A percentile compares a stretch with the other conserved stretches of the same genome.
These are phyloP conservation scores for Musa itinerans DNA, from an alignment of 176 grass and related monocot genomes.

Conservation along the genomic window DNA sequence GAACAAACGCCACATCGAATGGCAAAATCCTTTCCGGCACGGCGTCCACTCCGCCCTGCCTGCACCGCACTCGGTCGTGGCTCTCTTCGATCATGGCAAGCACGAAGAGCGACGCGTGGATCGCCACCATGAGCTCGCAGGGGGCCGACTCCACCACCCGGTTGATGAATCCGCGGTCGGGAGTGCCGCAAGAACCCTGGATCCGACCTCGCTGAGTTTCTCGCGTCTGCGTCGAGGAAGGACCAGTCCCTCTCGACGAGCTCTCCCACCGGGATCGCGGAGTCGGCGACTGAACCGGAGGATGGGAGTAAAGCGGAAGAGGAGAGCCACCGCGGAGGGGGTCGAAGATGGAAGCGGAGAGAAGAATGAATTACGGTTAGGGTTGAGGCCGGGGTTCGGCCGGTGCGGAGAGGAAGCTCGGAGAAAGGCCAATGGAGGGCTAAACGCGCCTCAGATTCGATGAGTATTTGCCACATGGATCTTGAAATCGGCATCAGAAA, in stretches of 20 bases:
- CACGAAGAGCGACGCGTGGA: constrained; percentile 79
- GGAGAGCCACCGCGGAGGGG: constrained; percentile 7
- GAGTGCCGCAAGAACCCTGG: constrained; percentile 49
- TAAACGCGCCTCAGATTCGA: no score
- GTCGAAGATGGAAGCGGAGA: not conserved
- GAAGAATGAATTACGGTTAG: not conserved
- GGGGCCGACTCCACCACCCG: constrained; percentile 38
- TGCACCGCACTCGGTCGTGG: constrained; percentile 77
- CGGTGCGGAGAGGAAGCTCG: not conserved
- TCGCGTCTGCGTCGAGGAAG: constrained; percentile 41
- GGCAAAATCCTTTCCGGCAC: constrained; percentile 57
- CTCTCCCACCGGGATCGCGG: constrained; percentile 35
- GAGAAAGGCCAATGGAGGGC: not conserved
- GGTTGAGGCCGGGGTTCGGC: not conserved
- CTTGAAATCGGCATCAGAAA: no score
- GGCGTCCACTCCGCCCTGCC: constrained; percentile 56
- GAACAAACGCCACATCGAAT: constrained; percentile 67
- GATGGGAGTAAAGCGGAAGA: constrained; percentile 4
- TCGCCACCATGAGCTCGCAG: constrained; percentile 53
- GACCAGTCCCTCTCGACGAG: constrained; percentile 85
- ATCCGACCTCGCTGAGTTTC: constrained; percentile 17
- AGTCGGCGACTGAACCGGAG: constrained; percentile 18
- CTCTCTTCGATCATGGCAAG: constrained; percentile 70
- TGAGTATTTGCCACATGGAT: no score
- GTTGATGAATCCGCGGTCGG: constrained; percentile 52